Evolutionary conservation across 352 stramenopile species (phyloP), one percentile per base, ranked within the genome.

Genomic region (Saprolegnia parasitica): DNA sequence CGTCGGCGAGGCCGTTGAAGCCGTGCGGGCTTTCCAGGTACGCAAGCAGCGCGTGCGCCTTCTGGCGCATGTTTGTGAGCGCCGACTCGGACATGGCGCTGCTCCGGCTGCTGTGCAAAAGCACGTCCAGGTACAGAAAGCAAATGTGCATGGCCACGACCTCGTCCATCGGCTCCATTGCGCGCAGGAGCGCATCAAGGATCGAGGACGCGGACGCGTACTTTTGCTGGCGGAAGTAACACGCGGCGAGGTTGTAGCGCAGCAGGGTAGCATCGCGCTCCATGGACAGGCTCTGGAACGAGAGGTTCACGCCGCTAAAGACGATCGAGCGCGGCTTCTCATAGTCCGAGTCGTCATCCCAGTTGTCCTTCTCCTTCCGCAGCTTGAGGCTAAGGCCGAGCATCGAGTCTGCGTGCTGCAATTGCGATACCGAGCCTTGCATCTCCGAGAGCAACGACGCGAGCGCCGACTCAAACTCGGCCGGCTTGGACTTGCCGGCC

Each of bases 51-150:
- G 78, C 84, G 70, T 92, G 84, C 29, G 90, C 88, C 68, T 96
- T 93, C 74, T 95, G 91, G 20, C 86, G 78, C 54, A 92, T 84
- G 58, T 76, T 74, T 10, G 71, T 76, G 21, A 76, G 83, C 88
- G 86, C 66, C 74, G 76, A 65, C 50, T 98, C 88, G 0, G 88
- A 88, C 55, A 77, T 84, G 16, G 96, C 87, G 66, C 89, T 91
- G 39, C 87, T 87, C 9, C 89, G 84, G 24, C 83, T 91, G 68
- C 87, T 96, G 74, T 96, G 89, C 67, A 96, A 74, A 37, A 97
- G 90, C 46, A 97, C 86, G 74, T 98, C 91, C 37, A 98, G 73
- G 67, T 96, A 94, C 67, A 98, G 73, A 72, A 97, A 96, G 79
- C 90, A 96, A 45, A 96, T 89, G 78, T 97, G 89, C 84, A 98